Base-by-base conservation (phyloP, 495 filamentous ascomycete species). In the Alectoria sarmentosa region DNA sequence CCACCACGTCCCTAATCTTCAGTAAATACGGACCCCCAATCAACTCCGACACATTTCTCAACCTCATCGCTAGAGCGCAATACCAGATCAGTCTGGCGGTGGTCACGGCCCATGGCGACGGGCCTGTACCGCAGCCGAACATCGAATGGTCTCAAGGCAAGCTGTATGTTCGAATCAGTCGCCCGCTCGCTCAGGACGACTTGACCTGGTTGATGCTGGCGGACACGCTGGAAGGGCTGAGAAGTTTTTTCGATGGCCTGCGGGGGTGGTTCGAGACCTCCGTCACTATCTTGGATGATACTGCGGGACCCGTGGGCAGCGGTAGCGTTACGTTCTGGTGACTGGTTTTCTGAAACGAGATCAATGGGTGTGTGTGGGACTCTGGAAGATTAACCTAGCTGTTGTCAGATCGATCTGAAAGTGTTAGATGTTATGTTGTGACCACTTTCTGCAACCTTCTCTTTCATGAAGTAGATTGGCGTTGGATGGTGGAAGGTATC, bases 121-220 rank as follows among this genome's bases (percentile, higher is more conserved):
- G 52, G 17, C 52, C 52, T 10, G 28, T 55, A 1, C 15, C 52
- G 30, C 52, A 34, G 52, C 17, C 17, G 2, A 21, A 34, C 1
- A 21, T 34, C 17, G 7, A 32, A 9, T 55, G 52, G 52, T 19
- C 52, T 1, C 30, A 34, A 17, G 26, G 4, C 6, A 55, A 23
- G 30, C 52, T 55, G 30, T 21, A n/a, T 7, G 1, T 60, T 3
- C 11, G 21, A 41, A 41, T 60, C 17, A 32, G 36, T 26, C 58
- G 58, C 2, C 36, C 58, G 6, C 21, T 15, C 6, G 58, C 58
- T 4, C 34, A 26, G 41, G 13, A 39, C 13, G 58, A 60, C 34
- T 41, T 60, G 58, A 60, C 58, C 21, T 60, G 58, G 58, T 34
- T 60, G 36, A 60, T 60, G 21, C 34, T 60, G 41, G 32, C 58